Evolutionary conservation across 345 rosid species (phyloP).

Genomic region (Excoecaria cochinchinensis): DNA sequence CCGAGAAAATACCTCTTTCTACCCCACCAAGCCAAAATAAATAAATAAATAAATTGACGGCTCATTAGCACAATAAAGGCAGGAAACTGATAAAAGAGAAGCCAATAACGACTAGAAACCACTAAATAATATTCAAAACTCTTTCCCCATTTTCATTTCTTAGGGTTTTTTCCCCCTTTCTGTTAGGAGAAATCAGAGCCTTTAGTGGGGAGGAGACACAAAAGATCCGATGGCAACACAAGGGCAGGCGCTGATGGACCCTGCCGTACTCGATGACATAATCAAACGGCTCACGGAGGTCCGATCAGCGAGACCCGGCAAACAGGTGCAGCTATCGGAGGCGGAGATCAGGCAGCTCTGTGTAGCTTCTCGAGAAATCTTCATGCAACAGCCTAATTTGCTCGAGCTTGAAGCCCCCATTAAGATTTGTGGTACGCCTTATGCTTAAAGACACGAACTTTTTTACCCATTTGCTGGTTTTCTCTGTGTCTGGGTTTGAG

Average conservation of each 20-base stretch:
- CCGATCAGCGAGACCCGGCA: slow-evolving; percentile 83
- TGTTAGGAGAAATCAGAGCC: slow-evolving; percentile 10
- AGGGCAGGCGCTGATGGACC: slow-evolving; percentile 55
- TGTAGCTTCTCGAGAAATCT: slow-evolving; percentile 68
- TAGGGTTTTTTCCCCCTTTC: slow-evolving; percentile 24
- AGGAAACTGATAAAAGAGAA: too few relatives aligned
- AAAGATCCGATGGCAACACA: slow-evolving; percentile 55
- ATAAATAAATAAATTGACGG: not conserved
- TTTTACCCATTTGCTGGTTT: not conserved
- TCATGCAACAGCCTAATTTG: slow-evolving; percentile 77
- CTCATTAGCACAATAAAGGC: not conserved
- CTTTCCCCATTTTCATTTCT: not conserved
- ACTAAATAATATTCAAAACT: too few relatives aligned
- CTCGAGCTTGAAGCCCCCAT: slow-evolving; percentile 97
- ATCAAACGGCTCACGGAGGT: slow-evolving; percentile 82
- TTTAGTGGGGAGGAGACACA: slow-evolving; percentile 12
- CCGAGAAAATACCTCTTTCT: not conserved
- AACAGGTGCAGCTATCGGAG: slow-evolving; percentile 92
- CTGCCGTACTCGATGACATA: slow-evolving; percentile 68
- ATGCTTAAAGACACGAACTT: not conserved
- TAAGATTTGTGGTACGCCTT: slow-evolving; percentile 75
- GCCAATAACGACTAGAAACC: not conserved
- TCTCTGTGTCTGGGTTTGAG: not conserved
- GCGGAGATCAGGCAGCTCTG: slow-evolving; percentile 91
- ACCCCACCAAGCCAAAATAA: not conserved